Evolutionary conservation across 805 yeast species (phyloP).

Genomic region (Yamadazyma nakazawae): DNA sequence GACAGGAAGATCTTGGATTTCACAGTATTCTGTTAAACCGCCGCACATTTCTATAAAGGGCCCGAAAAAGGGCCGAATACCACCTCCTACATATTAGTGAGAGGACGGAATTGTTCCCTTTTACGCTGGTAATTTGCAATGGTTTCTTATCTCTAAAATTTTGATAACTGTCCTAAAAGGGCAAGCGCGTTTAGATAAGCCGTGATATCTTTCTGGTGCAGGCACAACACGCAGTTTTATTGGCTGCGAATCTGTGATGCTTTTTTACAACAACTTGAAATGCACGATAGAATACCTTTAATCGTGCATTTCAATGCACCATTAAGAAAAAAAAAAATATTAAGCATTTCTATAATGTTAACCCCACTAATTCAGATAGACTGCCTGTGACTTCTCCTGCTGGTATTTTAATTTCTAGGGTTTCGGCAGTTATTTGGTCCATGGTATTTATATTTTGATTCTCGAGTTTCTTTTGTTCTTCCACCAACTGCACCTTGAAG

Average conservation of each 20-base stretch:
- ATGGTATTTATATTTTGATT: conserved; percentile 4
- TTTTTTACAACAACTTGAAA: too few species aligned
- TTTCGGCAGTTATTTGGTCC: conserved; percentile 1
- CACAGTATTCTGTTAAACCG: background rate
- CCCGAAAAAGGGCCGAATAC: background rate
- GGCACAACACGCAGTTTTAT: background rate
- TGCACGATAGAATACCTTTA: too few species aligned
- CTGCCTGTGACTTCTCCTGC: background rate
- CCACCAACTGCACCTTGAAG: conserved; percentile 3
- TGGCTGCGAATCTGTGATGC: background rate
- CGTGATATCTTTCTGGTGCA: background rate
- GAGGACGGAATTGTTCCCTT: background rate
- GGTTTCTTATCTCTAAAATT: background rate
- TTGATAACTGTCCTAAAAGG: background rate
- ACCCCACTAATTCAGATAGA: background rate
- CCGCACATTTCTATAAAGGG: background rate
- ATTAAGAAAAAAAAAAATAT: too few species aligned
- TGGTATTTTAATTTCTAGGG: background rate
- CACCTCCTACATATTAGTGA: background rate
- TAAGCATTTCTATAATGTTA: background rate
- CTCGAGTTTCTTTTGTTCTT: conserved; percentile 5
- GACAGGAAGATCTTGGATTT: background rate
- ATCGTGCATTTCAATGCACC: background rate
- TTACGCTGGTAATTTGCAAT: background rate
- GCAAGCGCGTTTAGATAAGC: background rate